These are phyloP conservation scores for Przewalskia tangutica DNA, from an alignment of 257 asterid genomes.

Conservation along the genomic window DNA sequence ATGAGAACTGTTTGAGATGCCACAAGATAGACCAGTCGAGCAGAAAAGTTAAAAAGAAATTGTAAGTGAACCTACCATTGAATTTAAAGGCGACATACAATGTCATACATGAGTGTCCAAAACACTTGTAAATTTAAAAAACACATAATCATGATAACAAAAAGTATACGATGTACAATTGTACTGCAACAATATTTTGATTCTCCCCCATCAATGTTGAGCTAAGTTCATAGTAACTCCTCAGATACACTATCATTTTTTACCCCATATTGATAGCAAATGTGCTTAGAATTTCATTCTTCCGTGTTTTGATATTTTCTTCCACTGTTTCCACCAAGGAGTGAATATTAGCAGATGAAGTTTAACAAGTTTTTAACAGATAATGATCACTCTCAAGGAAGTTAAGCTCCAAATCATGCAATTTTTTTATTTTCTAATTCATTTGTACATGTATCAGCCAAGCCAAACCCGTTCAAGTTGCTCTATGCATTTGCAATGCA, in stretches of 20 bases:
- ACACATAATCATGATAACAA: conserved; percentile 6
- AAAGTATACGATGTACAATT: background rate
- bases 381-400: background rate
- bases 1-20: background rate
- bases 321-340: background rate
- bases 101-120: conserved; percentile 46
- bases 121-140: conserved; percentile 44
- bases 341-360: background rate
- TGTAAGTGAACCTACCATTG: conserved; percentile 16
- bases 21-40: background rate
- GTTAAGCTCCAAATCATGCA: background rate
- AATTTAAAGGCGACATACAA: conserved; percentile 15
- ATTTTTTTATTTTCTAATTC: background rate
- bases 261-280: background rate
- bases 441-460: background rate
- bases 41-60: conserved; percentile 1
- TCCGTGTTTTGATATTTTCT: background rate
- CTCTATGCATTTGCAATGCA: conserved; percentile 23
- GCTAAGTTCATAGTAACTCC: background rate
- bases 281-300: background rate
- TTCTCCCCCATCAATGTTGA: background rate
- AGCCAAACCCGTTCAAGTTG: conserved; percentile 77
- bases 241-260: background rate
- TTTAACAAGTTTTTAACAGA: background rate
- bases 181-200: background rate